A percentile compares a stretch with the other conserved stretches of the same genome.
These are phyloP conservation scores for Ceratonia siliqua DNA, from an alignment of 306 rosid species.

Conservation along the genomic window DNA sequence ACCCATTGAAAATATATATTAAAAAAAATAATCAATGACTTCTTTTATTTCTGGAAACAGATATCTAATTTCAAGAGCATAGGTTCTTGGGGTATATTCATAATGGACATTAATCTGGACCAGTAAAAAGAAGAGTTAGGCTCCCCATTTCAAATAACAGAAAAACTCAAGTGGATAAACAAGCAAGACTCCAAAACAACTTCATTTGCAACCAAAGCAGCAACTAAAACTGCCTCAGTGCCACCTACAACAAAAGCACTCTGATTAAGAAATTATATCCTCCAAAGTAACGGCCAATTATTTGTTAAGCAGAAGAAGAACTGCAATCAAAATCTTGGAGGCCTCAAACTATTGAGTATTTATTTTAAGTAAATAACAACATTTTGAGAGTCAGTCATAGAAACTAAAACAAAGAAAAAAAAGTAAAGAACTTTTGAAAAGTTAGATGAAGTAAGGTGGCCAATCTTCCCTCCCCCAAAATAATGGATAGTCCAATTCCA, in stretches of 20 bases:
- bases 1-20: background rate
- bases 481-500: no score
- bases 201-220: background rate
- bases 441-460: no score
- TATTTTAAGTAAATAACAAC: no score
- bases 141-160: background rate
- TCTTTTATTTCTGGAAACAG: background rate
- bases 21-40: background rate
- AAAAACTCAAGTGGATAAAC: background rate
- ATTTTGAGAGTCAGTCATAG: no score
- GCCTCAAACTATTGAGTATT: no score
- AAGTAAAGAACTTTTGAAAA: no score
- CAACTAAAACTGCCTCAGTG: background rate
- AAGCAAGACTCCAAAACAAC: background rate
- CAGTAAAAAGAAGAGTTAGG: background rate
- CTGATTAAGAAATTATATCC: no score
- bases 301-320: no score
- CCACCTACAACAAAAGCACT: background rate
- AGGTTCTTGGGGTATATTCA: background rate
- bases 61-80: background rate
- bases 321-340: no score
- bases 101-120: background rate
- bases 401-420: no score
- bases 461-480: no score
- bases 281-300: no score